A percentile compares a stretch with the other conserved stretches of the same genome.
Conservation (phyloP, 2,329 filamentous ascomycete species). For the Alternaria ethzedia region DNA sequence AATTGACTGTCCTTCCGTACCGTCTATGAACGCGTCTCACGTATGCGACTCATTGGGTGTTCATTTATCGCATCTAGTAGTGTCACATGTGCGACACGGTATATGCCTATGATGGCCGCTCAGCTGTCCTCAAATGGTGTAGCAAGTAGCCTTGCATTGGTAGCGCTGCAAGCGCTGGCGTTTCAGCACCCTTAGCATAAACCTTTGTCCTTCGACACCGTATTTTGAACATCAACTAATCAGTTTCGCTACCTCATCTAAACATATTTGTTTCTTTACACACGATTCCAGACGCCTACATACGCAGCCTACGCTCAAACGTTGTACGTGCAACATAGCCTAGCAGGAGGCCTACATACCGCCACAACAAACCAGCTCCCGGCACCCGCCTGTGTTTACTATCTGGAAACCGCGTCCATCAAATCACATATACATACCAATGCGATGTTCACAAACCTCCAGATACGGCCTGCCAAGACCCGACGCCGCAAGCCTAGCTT, state of each 20-base stretch:
- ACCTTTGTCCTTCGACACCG: constrained; percentile 6
- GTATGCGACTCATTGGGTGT: not conserved
- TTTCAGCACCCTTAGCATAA: constrained; percentile 14
- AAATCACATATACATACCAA: not conserved
- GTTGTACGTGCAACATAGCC: not conserved
- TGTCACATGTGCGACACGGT: not conserved
- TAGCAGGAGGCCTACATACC: not conserved
- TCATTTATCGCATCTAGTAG: not conserved
- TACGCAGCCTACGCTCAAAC: not conserved
- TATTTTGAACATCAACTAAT: constrained; percentile 1
- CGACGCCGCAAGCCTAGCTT: constrained; percentile 31
- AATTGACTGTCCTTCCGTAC: not conserved
- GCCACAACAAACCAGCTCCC: not conserved
- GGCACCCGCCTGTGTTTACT: not conserved
- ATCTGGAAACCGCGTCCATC: not conserved
- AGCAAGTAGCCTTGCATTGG: constrained; percentile 19
- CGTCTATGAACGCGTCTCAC: not conserved
- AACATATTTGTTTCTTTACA: not conserved
- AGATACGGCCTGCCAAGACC: constrained; percentile 25
- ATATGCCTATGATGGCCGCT: constrained; percentile 1
- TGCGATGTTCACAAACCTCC: constrained; percentile 26
- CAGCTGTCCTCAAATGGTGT: constrained; percentile 6
- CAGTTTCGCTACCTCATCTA: not conserved
- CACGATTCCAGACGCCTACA: not conserved
- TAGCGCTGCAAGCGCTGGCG: constrained; percentile 19